Evolutionary conservation across 2,329 filamentous ascomycete genomes (phyloP), one percentile per base, ranked within the genome.

Genomic region (Thelonectria olida): DNA sequence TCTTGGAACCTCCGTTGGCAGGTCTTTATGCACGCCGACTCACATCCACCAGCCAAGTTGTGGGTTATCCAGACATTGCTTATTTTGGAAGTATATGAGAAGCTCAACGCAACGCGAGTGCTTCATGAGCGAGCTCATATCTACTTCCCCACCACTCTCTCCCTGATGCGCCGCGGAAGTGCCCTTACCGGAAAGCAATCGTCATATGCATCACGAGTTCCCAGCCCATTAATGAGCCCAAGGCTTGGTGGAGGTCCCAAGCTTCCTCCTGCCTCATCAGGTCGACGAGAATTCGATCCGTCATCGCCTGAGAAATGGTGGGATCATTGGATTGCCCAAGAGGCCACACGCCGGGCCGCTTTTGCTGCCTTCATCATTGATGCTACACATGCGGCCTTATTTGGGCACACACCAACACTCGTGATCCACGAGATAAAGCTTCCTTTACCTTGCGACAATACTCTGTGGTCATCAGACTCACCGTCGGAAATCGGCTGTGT

Each of bases 311-410:
- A 73, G 13, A 70, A 66, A 19, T 73, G 71, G 71, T 73, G 71
- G 71, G 69, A 73, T 50, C 69, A 73, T 34, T 73, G 71, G 71
- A 72, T 73, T 39, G 71, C 68, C 2, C 71, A 72, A 48, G 71
- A 73, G 62, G 71, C 71, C 4, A 73, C 71, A 2, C 69, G 71
- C 2, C 61, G 71, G 9, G 71, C 71, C 17, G 71, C 71, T 2
- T 61, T 73, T 49, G 66, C 58, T 12, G 71, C 71, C 4, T 73
- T 73, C 27, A 71, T 73, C 28, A 65, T 73, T 13, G 71, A 73
- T 41, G 69, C 71, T 6, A 72, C 67, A 1, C 71, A 73, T 23
- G 69, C 71, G 10, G 71, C 71, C 27, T 54, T 73, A 7, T 73
- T 73, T 34, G 71, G 71, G 1, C 71, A 73, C 23, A 73, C 71